Percentiles rank a stretch among this genome's conserved stretches.
Evolutionary conservation across 2,329 filamentous ascomycete genomes (phyloP).

Genomic region (Sarocladium oryzae): DNA sequence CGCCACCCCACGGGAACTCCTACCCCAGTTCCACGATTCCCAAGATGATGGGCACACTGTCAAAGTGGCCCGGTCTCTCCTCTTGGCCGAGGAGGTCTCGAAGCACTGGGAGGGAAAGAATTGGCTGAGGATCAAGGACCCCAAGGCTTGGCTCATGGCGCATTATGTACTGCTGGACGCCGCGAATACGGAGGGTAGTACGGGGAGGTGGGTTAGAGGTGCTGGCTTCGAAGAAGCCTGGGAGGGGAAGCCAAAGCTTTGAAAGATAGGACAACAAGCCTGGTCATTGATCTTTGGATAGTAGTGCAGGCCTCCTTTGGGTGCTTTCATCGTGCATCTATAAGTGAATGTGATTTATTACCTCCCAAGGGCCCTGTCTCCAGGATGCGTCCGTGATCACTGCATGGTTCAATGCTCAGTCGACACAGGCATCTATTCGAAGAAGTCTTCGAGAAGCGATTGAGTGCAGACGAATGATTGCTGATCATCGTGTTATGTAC

Average conservation of each 20-base stretch:
- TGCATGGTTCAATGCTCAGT: no score
- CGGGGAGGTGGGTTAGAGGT: conserved; percentile 50
- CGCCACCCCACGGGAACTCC: conserved; percentile 39
- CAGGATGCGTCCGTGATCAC: no score
- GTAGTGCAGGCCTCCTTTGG: no score
- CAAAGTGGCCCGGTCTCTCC: conserved; percentile 67
- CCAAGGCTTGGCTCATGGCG: conserved; percentile 54
- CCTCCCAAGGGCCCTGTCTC: no score
- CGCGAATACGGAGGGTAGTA: conserved; percentile 42
- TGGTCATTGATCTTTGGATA: no score
- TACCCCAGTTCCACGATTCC: conserved; percentile 39
- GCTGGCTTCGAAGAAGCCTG: conserved; percentile 62
- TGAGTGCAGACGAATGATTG: no score
- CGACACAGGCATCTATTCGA: no score
- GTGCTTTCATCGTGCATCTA: no score
- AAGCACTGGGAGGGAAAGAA: conserved; percentile 35
- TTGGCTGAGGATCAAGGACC: conserved; percentile 47
- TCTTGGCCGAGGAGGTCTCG: conserved; percentile 52
- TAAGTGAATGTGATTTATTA: no score
- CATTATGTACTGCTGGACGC: conserved; percentile 57
- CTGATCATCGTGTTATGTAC: background rate
- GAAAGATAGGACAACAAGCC: no score
- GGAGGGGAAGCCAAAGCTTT: conserved; percentile 34
- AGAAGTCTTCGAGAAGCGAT: no score
- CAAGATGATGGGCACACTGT: conserved; percentile 75